Evolutionary conservation across 495 filamentous ascomycete species (phyloP), one percentile per base, ranked within the genome.

Genomic region (Glonium stellatum): DNA sequence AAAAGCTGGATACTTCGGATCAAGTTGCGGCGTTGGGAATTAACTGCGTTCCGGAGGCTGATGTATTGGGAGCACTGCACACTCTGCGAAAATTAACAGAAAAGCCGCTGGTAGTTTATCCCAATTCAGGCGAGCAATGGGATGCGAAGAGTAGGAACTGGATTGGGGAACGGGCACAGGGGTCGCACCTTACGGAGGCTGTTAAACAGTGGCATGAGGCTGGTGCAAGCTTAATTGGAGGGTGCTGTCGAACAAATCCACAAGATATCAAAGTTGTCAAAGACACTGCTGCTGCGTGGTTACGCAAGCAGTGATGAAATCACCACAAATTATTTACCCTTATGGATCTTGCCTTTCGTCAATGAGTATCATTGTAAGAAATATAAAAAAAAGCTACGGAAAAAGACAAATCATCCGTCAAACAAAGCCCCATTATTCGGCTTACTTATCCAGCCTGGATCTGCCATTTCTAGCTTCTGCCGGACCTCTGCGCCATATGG

Each of bases 91-190:
- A 21, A 5, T 18, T 57, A 12, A 63, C 61, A 19, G 25, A 25
- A 10, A 61, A 68, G 44, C 59, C 62, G 6, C 36, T 73, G 25
- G 11, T 73, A 15, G 65, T 63, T 34, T 73, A 72, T 64, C 70
- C 71, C 0, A 73, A 73, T 54, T 72, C 70, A 0, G 71, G 71
- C 9, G 70, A 73, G 55, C 48, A 25, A 9, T 73, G 62, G 60
- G 55, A 72, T 55, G 70, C 64, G 19, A 59, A 23, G 35, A 55
- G 21, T 13, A 58, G 69, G 27, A 57, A 10, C 0, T 73, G 71
- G 71, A 15, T 22, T 22, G 47, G 59, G 21, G 31, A 27, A 21
- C 15, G 55, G 22, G 60, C 25, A 9, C 44, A 57, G 15, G 57
- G 57, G 11, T 15, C 4, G 25, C 13, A 19, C 22, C 46, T 55